Base-by-base conservation (phyloP, 2,329 filamentous ascomycete species). In the Calonectria pauciramosa region DNA sequence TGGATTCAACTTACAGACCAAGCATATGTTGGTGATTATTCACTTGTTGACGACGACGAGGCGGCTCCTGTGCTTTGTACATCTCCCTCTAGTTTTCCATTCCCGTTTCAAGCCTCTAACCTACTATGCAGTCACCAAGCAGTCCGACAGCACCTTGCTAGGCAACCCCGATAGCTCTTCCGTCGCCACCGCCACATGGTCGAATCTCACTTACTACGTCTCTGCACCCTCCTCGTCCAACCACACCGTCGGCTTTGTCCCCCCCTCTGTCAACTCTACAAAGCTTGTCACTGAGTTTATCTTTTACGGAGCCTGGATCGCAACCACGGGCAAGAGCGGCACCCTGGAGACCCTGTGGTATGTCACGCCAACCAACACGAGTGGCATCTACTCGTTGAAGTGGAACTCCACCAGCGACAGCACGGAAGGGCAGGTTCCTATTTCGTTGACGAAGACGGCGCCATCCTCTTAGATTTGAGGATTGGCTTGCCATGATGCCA, bases 361-460 rank as follows among this genome's bases (percentile, higher is more conserved):
- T 36, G 66, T 60, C 4, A 68, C 66, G 38, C 38, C 66, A 49
- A 68, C 66, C 10, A 52, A 68, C 16, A 60, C 38, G 3, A 13
- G n/a, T 7, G 66, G 66, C 34, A 20, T 68, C 51, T 68, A 68
- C 66, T 59, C 66, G 51, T 47, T 68, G 66, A 68, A 68, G 66
- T 68, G 66, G 66, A 68, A 68, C 28, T n/a, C 38, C 8, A 68
- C 66, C 13, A 41, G 66, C 28, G 66, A 68, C 28, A 49, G 36
- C 38, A 47, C 52, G 13, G 66, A 60, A 9, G 66, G 51, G 30
- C 52, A 68, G 38, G 47, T 68, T 44, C 32, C 66, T 28, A 36
- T 68, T 11, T 36, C 66, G 10, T 26, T 68, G 52, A 54, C 26
- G 44, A 68, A 54, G 28, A 68, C 66, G 9, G 66, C 66, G 20